Evolutionary conservation across 2,329 filamentous ascomycete species (phyloP).

Genomic region (Neoarthrinium moseri): DNA sequence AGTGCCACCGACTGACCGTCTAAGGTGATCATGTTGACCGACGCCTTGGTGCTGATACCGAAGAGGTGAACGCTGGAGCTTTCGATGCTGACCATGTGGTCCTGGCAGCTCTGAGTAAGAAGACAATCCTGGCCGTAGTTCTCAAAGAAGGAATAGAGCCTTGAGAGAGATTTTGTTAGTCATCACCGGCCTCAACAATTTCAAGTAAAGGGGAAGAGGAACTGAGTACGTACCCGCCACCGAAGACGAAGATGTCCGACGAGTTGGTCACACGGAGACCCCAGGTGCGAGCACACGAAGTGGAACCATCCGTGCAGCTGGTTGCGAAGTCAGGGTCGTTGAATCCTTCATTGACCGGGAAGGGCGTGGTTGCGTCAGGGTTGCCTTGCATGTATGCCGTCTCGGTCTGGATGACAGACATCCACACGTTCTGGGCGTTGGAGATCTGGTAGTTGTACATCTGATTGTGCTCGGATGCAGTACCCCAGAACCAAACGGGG

Average conservation of each 20-base stretch:
- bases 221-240: slow-evolving; percentile 65
- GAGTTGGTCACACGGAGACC: slow-evolving; percentile 71
- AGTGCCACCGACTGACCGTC: slow-evolving; percentile 53
- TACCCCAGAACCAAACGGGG: slow-evolving; percentile 79
- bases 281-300: slow-evolving; percentile 69
- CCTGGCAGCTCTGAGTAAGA: slow-evolving; percentile 66
- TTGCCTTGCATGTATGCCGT: slow-evolving; percentile 88
- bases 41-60: slow-evolving; percentile 72
- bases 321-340: slow-evolving; percentile 67
- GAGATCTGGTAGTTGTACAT: slow-evolving; percentile 84
- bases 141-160: slow-evolving; percentile 70
- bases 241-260: slow-evolving; percentile 66
- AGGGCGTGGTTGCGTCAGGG: slow-evolving; percentile 68
- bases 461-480: slow-evolving; percentile 64
- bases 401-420: slow-evolving; percentile 84
- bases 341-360: slow-evolving; percentile 55
- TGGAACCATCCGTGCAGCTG: slow-evolving; percentile 46
- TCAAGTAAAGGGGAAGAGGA: background rate
- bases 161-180: background rate
- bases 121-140: slow-evolving; percentile 76
- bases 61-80: slow-evolving; percentile 62
- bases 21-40: slow-evolving; percentile 69
- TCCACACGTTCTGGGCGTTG: slow-evolving; percentile 76
- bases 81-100: slow-evolving; percentile 74
- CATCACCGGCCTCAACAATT: no score